Evolutionary conservation across 2,329 filamentous ascomycete species (phyloP).

Genomic region (Aspergillus udagawae): DNA sequence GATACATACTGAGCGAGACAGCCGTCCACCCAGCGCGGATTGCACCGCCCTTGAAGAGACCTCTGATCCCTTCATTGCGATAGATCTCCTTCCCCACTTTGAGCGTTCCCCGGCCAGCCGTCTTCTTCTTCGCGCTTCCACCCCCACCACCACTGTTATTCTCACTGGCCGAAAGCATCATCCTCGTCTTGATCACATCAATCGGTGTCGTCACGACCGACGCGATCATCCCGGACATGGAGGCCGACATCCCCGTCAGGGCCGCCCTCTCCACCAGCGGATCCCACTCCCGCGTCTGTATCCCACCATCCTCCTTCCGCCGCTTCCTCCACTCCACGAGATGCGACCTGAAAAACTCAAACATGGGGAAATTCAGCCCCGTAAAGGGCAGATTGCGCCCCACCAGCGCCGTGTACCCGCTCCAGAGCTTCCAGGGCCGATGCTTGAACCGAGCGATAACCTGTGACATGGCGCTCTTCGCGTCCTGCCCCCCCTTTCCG

Average conservation of each 20-base stretch:
- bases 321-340: conserved; percentile 47
- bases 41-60: conserved; percentile 68
- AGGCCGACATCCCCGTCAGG: conserved; percentile 71
- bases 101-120: conserved; percentile 42
- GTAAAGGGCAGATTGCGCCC: conserved; percentile 84
- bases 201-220: conserved; percentile 82
- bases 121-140: conserved; percentile 4
- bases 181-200: conserved; percentile 83
- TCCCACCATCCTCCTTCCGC: conserved; percentile 21
- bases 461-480: conserved; percentile 50
- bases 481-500: conserved; percentile 10
- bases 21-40: conserved; percentile 78
- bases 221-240: conserved; percentile 67
- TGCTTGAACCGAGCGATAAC: conserved; percentile 56
- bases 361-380: conserved; percentile 82
- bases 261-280: conserved; percentile 61
- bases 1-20: conserved; percentile 75
- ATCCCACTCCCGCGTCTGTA: conserved; percentile 14
- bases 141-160: conserved; percentile 18
- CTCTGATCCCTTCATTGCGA: conserved; percentile 62
- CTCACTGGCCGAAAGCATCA: conserved; percentile 66
- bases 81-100: conserved; percentile 64
- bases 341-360: conserved; percentile 63
- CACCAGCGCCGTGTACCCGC: conserved; percentile 75
- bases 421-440: conserved; percentile 54